Conservation (phyloP, 306 rosid species). For the Dryas octopetala region DNA sequence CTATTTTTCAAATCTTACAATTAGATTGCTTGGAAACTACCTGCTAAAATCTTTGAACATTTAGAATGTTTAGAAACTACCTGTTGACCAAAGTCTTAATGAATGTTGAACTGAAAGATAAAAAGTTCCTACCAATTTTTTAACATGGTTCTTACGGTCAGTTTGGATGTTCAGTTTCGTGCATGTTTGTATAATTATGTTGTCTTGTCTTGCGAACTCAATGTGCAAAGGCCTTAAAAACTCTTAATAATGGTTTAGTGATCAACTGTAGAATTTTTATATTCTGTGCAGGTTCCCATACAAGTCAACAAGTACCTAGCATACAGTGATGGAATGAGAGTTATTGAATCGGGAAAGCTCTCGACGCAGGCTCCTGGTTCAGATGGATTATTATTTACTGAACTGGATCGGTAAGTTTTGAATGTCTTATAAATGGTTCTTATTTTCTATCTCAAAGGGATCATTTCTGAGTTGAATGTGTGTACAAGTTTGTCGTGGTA, state of each 20-base stretch:
- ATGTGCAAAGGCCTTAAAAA: not conserved
- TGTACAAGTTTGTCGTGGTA: not conserved
- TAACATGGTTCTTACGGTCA: not conserved
- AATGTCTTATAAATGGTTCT: not conserved
- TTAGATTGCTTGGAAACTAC: not conserved
- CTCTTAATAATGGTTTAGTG: not conserved
- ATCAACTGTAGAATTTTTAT: not conserved
- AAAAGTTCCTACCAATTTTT: not conserved
- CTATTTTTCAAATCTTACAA: conserved; percentile 1
- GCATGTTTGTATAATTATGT: not conserved
- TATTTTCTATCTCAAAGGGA: not conserved
- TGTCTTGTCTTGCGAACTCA: not conserved
- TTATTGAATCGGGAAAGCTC: conserved; percentile 81
- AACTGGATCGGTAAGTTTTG: conserved; percentile 71
- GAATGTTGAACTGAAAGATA: not conserved
- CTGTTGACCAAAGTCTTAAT: not conserved
- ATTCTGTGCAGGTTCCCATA: conserved; percentile 72
- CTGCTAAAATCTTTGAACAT: not conserved
- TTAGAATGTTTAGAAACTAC: not conserved
- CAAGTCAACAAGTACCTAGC: conserved; percentile 92
- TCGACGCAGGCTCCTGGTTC: conserved; percentile 54
- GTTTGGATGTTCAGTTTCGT: not conserved
- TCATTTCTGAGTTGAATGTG: not conserved
- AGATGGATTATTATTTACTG: conserved; percentile 77
- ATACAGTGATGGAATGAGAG: conserved; percentile 91